Base-by-base conservation (phyloP, 164 flowering plant species). In the Liquidambar formosana region DNA sequence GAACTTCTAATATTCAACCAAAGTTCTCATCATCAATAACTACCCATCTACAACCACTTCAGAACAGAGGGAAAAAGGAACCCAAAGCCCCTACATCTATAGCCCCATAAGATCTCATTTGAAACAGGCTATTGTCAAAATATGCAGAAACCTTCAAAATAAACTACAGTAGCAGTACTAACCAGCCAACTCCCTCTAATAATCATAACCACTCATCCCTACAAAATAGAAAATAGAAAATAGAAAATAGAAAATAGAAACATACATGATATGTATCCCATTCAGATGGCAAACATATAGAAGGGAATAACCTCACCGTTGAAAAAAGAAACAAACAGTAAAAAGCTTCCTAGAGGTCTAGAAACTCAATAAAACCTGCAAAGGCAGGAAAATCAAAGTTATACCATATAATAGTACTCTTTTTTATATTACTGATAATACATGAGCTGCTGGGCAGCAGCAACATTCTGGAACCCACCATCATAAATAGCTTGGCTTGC, bases 401-500 rank as follows among this genome's bases (percentile, higher is more conserved):
- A 8, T 41, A 54, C 13, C 21, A 67, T 8, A 44, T 26, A 46
- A 13, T n/a, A 60, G 4, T 14, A 46, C 26, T 2, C 18, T 8
- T 47, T 11, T 10, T 23, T 9, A 21, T 46, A 62, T 73, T 72
- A 82, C 79, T 88, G 93, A 74, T 93, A 95, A 70, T 95, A 95
- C 97, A 94, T 88, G 72, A 88, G 86, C 65, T 90, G 98, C 81
- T 91, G 98, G 13, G 87, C 87, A 4, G 89, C 90, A 64, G 91
- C 92, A 72, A 87, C 78, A 57, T 82, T 86, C 86, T 84, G 93
- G 63, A 83, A 83, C 18, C 93, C 92, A 52, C 86, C 88, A 61
- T 94, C 96, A 26, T 86, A 87, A 16, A 94, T 86, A 4, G 92
- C 93, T 70, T 86, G 93, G 79, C 92, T 89, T 21, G 88, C 90